Conservation (phyloP, 257 asterid species). For the Solanum chiquidenum region DNA sequence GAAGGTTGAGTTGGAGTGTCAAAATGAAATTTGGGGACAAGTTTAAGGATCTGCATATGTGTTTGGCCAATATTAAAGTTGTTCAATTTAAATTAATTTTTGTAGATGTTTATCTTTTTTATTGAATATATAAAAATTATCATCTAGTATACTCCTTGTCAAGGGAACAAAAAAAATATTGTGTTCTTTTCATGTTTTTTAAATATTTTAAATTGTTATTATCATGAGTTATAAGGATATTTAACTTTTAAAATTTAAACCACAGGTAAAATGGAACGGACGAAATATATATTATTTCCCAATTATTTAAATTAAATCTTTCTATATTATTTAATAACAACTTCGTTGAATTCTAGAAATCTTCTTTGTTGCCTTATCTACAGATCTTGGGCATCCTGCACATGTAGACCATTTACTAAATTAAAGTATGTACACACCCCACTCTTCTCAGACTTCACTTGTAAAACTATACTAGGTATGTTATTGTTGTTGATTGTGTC, state of each 20-base stretch:
- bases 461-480: neutral
- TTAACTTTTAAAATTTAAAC: neutral
- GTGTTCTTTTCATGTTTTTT: neutral
- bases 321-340: neutral
- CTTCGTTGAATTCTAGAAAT: neutral
- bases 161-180: no score
- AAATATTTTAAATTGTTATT: no score
- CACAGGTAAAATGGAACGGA: neutral
- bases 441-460: fast-evolving
- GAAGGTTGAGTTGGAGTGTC: no score
- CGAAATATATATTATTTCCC: neutral
- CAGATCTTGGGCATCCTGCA: neutral
- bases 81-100: no score
- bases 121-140: neutral
- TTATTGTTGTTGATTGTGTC: neutral
- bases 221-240: no score
- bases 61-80: no score
- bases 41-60: no score
- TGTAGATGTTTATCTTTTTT: neutral
- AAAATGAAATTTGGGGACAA: no score
- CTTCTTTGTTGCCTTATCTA: neutral
- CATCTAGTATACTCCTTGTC: neutral
- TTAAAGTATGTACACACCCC: fast-evolving
- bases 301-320: neutral
- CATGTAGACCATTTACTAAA: neutral